These are phyloP conservation scores for Citrullus amarus DNA, from an alignment of 306 rosid genomes.

Conservation along the genomic window DNA sequence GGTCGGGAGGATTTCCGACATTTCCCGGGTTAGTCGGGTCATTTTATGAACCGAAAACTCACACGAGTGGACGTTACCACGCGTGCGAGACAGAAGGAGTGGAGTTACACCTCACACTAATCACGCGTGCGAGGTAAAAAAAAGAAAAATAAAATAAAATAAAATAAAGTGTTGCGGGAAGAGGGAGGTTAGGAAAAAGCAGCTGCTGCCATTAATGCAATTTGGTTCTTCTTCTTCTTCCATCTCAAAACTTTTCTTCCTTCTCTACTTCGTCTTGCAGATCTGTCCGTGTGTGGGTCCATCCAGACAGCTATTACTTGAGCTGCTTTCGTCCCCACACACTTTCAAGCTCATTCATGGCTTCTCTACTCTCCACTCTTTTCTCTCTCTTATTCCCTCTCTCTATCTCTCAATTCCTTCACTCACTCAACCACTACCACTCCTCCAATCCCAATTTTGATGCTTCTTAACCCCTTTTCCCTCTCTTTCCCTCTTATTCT, in stretches of 20 bases:
- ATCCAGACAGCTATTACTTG: conserved; percentile 47
- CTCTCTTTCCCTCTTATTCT: neutral
- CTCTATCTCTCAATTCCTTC: conserved; percentile 5
- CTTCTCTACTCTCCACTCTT: conserved; percentile 23
- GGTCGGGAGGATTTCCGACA: neutral
- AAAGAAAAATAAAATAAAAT: neutral
- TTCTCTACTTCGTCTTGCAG: neutral
- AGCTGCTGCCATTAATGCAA: conserved; percentile 54
- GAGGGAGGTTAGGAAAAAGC: conserved; percentile 14
- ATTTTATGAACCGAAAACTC: neutral
- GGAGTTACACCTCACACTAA: conserved; percentile 11
- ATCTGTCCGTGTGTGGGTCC: conserved; percentile 7
- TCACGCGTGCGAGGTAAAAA: conserved; percentile 23
- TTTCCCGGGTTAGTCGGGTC: neutral
- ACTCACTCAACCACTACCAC: conserved; percentile 10
- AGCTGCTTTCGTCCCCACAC: conserved; percentile 45
- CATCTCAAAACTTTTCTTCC: neutral
- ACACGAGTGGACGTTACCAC: neutral
- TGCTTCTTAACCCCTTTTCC: conserved; percentile 9
- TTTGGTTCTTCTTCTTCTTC: conserved; percentile 26
- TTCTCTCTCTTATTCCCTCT: conserved; percentile 3
- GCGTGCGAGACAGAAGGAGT: conserved; percentile 4
- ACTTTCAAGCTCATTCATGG: conserved; percentile 50
- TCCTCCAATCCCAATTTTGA: conserved; percentile 12
- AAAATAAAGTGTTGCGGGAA: neutral